A percentile compares a stretch with the other conserved stretches of the same genome.
These are phyloP conservation scores for Cudoniella acicularis DNA, from an alignment of 495 filamentous ascomycete species.

Conservation along the genomic window DNA sequence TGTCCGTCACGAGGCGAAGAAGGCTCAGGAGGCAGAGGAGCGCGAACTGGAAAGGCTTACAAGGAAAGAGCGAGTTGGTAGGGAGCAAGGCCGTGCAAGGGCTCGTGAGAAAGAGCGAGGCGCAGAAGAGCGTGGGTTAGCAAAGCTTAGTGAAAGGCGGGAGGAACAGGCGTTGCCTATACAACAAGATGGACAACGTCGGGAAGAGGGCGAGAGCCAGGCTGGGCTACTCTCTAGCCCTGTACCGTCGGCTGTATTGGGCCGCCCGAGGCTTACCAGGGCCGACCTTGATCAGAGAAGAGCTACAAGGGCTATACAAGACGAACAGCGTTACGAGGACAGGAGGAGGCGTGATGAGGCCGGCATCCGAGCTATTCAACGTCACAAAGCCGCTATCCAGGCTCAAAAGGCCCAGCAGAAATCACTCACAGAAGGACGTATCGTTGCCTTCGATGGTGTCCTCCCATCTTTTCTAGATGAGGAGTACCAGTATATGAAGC, in stretches of 20 bases:
- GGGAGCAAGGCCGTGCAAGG: too few relatives aligned
- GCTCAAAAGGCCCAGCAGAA: conserved; percentile 7
- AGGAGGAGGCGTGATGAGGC: conserved; percentile 2
- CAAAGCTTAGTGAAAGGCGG: neutral
- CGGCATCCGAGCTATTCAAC: conserved; percentile 7
- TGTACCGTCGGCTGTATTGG: neutral
- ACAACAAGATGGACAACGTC: neutral
- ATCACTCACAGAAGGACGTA: conserved; percentile 14
- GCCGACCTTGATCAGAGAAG: neutral
- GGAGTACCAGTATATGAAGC: conserved; percentile 14
- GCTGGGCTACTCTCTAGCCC: neutral
- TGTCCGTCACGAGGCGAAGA: too few relatives aligned
- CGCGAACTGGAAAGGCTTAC: too few relatives aligned
- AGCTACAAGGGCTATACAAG: neutral
- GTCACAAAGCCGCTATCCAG: conserved; percentile 1
- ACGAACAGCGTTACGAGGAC: neutral
- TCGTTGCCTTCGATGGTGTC: conserved; percentile 14
- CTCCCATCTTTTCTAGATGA: conserved; percentile 13
- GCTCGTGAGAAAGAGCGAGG: neutral
- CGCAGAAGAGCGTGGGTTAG: neutral
- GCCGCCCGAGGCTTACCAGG: neutral
- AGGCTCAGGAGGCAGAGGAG: too few relatives aligned
- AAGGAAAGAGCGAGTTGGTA: too few relatives aligned
- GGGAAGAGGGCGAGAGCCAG: neutral
- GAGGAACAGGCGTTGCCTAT: neutral